A percentile compares a stretch with the other conserved stretches of the same genome.
Conservation (phyloP, 768 basidiomycete species). For the Agrocybe pediades region DNA sequence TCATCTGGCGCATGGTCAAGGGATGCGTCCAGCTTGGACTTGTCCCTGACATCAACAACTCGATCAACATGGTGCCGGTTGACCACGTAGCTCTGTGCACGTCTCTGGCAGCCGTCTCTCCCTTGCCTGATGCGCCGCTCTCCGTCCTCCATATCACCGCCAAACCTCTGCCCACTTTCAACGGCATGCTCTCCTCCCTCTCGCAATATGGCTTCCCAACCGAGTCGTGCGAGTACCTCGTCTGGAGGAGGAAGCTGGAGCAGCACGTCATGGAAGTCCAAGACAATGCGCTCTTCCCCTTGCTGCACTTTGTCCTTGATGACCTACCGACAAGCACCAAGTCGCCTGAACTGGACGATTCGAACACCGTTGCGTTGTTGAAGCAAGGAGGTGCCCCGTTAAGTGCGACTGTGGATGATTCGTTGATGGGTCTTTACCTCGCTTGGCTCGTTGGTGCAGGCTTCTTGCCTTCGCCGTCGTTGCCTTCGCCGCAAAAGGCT, state of each 20-base stretch:
- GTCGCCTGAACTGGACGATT: constrained; percentile 86
- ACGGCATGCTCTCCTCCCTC: constrained; percentile 76
- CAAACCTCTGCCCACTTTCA: constrained; percentile 85
- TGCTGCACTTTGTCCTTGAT: constrained; percentile 96
- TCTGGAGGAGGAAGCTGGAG: constrained; percentile 91
- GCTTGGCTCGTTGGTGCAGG: constrained; percentile 88
- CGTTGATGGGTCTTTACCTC: constrained; percentile 83
- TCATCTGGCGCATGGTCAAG: constrained; percentile 97
- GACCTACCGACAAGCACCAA: constrained; percentile 97
- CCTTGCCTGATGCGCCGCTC: constrained; percentile 46
- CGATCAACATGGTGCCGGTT: constrained; percentile 97
- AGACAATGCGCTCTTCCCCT: constrained; percentile 96
- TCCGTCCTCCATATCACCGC: constrained; percentile 86
- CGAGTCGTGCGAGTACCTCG: constrained; percentile 81
- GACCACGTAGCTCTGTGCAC: constrained; percentile 91
- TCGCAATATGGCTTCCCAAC: constrained; percentile 79
- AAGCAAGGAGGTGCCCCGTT: constrained; percentile 35
- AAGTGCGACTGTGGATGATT: constrained; percentile 68
- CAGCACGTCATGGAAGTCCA: constrained; percentile 93
- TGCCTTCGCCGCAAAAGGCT: constrained; percentile 35
- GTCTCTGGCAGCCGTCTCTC: constrained; percentile 68
- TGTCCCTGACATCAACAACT: constrained; percentile 97
- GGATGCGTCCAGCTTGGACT: constrained; percentile 98
- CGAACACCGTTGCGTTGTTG: constrained; percentile 74
- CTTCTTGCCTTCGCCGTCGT: constrained; percentile 68